Evolutionary conservation across 129 eudicot genomes (phyloP).

Genomic region (Smallanthus sonchifolius): DNA sequence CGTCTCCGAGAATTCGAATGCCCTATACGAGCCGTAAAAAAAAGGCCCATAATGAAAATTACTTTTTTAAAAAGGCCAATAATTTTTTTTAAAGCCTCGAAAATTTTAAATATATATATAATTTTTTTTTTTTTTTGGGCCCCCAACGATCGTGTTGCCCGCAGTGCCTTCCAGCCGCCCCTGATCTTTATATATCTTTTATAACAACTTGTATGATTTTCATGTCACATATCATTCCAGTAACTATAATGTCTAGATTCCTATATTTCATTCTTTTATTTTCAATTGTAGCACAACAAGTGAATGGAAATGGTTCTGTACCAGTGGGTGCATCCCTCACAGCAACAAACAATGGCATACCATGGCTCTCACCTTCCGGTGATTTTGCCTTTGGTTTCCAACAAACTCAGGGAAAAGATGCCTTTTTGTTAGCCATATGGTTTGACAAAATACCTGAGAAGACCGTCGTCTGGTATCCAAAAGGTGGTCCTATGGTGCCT

Average conservation of each 20-base stretch:
- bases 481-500: constrained; percentile 1
- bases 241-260: neutral
- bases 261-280: neutral
- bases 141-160: too few relatives aligned
- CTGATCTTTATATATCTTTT: neutral
- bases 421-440: neutral
- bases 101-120: too few relatives aligned
- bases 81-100: too few relatives aligned
- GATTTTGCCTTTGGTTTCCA: neutral
- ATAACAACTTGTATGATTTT: neutral
- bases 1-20: too few relatives aligned
- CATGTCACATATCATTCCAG: neutral
- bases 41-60: too few relatives aligned
- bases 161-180: too few relatives aligned
- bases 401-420: neutral
- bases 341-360: neutral
- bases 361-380: neutral
- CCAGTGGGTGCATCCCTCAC: neutral
- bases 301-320: neutral
- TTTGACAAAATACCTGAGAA: neutral
- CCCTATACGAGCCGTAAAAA: too few relatives aligned
- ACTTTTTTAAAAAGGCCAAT: too few relatives aligned
- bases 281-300: neutral
- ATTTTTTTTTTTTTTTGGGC: too few relatives aligned
- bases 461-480: neutral